Base-by-base conservation (phyloP, 1,284 basidiomycete species). In the Trametes hirsuta region DNA sequence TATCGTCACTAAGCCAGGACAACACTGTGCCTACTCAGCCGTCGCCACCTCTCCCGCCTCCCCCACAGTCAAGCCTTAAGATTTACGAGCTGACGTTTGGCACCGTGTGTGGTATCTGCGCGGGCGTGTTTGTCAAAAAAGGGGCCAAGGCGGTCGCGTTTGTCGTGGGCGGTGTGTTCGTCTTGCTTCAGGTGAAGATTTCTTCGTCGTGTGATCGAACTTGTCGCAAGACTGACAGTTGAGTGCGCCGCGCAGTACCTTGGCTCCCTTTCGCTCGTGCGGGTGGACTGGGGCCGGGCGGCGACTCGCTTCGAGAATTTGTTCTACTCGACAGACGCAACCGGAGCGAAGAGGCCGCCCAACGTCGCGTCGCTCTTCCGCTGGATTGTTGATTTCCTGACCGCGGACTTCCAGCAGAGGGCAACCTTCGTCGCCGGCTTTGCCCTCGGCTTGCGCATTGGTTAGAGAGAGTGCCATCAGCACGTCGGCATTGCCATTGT, bases 121-220 rank as follows among this genome's bases (percentile, higher is more conserved):
- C 94, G 0, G 96, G 96, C 0, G 83, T 98, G 0, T 98, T 98
- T 72, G 82, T 97, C 69, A 97, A 97, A 78, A 97, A 97, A 75
- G 96, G 96, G 34, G 86, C 90, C 40, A 94, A 89, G 73, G 79
- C 86, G 2, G 75, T 93, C 22, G 96, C 95, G 0, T 95, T 95
- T 75, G 75, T 91, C 54, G 77, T 97, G 11, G 94, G 94, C 9
- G 94, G 93, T 2, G 77, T 93, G 1, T 97, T 95, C 66, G 89
- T 96, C 18, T 74, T 96, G 49, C 82, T 96, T 15, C 94, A 96
- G 86, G 95, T 91, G 66, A 64, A 82, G 69, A 34, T 25, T 36
- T 25, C 22, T 34, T n/a, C 42, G 22, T 44, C 1, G 15, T 40
- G 34, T 15, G 15, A 14, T 44, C 49, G 41, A 11, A 18, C 22